Conservation (phyloP, 257 asterid species). For the Nicotiana sylvestris region DNA sequence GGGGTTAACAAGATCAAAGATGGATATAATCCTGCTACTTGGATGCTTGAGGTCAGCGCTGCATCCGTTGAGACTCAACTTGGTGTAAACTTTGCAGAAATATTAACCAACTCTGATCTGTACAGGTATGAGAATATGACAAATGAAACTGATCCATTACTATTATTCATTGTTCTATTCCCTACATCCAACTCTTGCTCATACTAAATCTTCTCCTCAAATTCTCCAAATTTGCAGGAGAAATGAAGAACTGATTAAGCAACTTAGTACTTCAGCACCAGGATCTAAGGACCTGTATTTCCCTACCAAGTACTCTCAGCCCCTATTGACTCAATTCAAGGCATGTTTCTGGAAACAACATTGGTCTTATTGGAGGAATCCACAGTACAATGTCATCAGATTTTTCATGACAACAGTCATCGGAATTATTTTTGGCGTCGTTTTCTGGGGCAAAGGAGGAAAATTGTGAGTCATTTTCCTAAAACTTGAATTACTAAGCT, state of each 20-base stretch:
- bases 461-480: slow-evolving; percentile 39
- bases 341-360: slow-evolving; percentile 70
- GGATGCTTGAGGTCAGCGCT: slow-evolving; percentile 64
- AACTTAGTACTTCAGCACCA: slow-evolving; percentile 39
- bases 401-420: slow-evolving; percentile 58
- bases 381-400: slow-evolving; percentile 60
- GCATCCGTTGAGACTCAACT: slow-evolving; percentile 48
- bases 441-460: slow-evolving; percentile 64
- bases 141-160: background rate
- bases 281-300: slow-evolving; percentile 47
- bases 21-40: slow-evolving; percentile 66
- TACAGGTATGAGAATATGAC: slow-evolving; percentile 27
- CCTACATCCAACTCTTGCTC: background rate
- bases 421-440: slow-evolving; percentile 54
- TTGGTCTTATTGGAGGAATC: slow-evolving; percentile 74
- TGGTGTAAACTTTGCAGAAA: slow-evolving; percentile 44
- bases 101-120: slow-evolving; percentile 46
- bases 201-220: background rate
- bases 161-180: background rate
- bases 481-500: background rate
- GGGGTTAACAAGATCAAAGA: slow-evolving; percentile 49
- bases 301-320: slow-evolving; percentile 62
- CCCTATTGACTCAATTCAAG: slow-evolving; percentile 37
- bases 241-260: slow-evolving; percentile 40
- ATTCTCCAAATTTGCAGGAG: slow-evolving; percentile 31